Conservation (phyloP, 768 basidiomycete species). For the Rhodotorula toruloides region DNA sequence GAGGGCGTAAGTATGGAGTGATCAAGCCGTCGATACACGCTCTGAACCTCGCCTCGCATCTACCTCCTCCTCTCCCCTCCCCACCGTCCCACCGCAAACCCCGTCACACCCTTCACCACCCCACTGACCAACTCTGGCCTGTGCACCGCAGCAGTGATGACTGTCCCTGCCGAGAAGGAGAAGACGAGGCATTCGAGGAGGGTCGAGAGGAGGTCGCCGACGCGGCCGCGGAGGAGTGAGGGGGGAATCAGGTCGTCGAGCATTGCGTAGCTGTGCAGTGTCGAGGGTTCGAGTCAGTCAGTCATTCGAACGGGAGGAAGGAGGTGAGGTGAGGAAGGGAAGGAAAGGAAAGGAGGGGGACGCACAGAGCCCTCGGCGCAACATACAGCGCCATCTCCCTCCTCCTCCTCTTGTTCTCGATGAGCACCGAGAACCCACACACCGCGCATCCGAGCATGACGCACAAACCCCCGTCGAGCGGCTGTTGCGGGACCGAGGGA, state of each 20-base stretch:
- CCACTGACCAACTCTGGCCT: conserved; percentile 35
- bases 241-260: conserved; percentile 33
- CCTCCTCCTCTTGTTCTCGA: conserved; percentile 40
- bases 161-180: conserved; percentile 13
- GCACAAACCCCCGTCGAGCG: conserved; percentile 28
- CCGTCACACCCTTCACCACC: conserved; percentile 24
- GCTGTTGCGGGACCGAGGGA: conserved; percentile 12
- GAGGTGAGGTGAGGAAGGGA: background rate
- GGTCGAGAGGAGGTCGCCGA: conserved; percentile 5
- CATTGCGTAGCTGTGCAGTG: conserved; percentile 26
- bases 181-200: conserved; percentile 21
- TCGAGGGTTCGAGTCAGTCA: background rate
- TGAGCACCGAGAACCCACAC: conserved; percentile 25
- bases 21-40: no score
- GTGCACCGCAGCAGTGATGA: conserved; percentile 35
- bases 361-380: conserved; percentile 38
- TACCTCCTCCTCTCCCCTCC: no score
- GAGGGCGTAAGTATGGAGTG: background rate
- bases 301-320: background rate
- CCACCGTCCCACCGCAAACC: conserved; percentile 25
- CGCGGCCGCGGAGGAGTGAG: conserved; percentile 2
- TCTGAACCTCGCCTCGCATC: background rate
- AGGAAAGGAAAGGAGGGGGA: background rate
- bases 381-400: conserved; percentile 39
- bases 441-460: conserved; percentile 27